Evolutionary conservation across 1,139 yeast species (phyloP).

Genomic region (Saccharomyces hybrid): DNA sequence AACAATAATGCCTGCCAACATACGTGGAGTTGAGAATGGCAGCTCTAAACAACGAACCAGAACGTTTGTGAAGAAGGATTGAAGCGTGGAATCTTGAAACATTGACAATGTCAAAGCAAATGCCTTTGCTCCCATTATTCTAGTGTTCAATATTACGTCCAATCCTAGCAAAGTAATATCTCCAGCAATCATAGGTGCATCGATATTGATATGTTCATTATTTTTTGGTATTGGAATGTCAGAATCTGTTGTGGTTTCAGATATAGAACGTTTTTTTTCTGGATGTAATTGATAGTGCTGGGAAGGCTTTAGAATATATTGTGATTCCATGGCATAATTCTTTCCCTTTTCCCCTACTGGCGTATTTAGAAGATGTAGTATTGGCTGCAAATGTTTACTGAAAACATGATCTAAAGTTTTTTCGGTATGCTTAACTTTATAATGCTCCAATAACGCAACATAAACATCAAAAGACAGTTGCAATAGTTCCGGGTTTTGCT

Average conservation of each 20-base stretch:
- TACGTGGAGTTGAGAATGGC: constrained; percentile 76
- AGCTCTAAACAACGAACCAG: constrained; percentile 30
- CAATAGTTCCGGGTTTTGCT: constrained; percentile 73
- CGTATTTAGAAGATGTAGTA: constrained; percentile 70
- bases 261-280: constrained; percentile 29
- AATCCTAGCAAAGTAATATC: constrained; percentile 81
- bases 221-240: constrained; percentile 48
- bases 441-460: constrained; percentile 46
- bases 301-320: constrained; percentile 71
- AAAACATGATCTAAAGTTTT: constrained; percentile 44
- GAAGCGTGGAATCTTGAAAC: constrained; percentile 40
- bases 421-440: constrained; percentile 33
- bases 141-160: constrained; percentile 67
- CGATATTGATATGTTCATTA: constrained; percentile 68
- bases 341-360: constrained; percentile 93
- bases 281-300: constrained; percentile 29
- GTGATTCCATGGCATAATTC: constrained; percentile 75
- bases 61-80: constrained; percentile 34
- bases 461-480: constrained; percentile 60
- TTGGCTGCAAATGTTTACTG: constrained; percentile 49
- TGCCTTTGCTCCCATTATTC: constrained; percentile 70
- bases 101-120: constrained; percentile 63
- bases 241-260: constrained; percentile 18
- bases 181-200: constrained; percentile 86
- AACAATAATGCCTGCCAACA: constrained; percentile 60